Evolutionary conservation across 345 rosid species (phyloP).

Genomic region (Lepidium aucheri): DNA sequence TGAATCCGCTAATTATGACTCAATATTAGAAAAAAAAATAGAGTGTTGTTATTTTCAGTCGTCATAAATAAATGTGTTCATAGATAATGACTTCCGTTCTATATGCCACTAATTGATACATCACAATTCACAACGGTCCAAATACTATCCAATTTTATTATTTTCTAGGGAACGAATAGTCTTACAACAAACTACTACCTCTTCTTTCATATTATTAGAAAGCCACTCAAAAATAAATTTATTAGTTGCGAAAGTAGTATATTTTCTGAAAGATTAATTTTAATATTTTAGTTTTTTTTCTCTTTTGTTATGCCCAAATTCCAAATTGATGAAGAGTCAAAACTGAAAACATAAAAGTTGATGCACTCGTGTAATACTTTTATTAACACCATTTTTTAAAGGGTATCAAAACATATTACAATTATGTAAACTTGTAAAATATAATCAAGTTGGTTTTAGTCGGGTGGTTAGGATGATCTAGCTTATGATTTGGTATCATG

Average conservation of each 20-base stretch:
- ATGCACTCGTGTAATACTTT: neutral
- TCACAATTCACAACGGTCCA: constrained; percentile 6
- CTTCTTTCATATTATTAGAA: neutral
- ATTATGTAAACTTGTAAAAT: neutral
- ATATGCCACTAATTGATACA: constrained; percentile 27
- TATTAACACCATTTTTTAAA: neutral
- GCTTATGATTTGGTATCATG: no score
- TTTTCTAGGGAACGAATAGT: neutral
- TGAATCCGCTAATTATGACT: no score
- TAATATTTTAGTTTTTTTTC: neutral
- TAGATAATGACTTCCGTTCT: constrained; percentile 12
- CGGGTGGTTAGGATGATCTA: no score
- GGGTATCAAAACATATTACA: neutral
- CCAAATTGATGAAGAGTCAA: neutral
- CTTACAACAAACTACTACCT: neutral
- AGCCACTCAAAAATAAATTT: neutral
- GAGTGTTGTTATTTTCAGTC: neutral
- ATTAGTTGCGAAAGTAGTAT: neutral
- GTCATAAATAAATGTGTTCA: constrained; percentile 5
- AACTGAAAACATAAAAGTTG: neutral
- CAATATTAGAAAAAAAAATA: no score
- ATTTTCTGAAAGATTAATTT: neutral
- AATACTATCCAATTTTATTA: neutral
- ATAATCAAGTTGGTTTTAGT: no score
- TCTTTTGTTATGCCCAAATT: neutral